Conservation (phyloP, 257 asterid species). For the Nicotiana sylvestris region DNA sequence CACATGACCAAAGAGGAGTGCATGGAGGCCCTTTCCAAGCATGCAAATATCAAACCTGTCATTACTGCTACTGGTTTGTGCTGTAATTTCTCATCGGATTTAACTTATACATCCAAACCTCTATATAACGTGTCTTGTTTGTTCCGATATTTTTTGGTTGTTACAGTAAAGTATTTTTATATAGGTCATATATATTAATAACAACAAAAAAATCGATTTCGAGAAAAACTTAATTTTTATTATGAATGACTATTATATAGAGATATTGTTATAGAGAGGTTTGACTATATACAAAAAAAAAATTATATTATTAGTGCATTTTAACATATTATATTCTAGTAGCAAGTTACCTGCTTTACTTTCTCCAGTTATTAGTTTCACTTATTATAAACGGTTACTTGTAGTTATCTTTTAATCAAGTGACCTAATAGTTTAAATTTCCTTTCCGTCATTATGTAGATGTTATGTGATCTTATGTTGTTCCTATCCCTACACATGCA, state of each 20-base stretch:
- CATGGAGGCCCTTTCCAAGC: slow-evolving; percentile 51
- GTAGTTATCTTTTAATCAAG: no score
- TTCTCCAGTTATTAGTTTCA: not conserved
- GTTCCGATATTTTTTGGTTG: no score
- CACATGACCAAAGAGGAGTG: slow-evolving; percentile 47
- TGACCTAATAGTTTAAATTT: not conserved
- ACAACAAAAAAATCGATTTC: no score
- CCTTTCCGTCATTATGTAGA: not conserved
- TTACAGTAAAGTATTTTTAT: no score
- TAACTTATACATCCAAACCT: not conserved
- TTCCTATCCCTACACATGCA: not conserved
- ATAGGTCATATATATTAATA: no score
- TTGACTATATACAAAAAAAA: rapidly evolving
- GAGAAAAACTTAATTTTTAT: no score
- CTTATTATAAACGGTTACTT: not conserved
- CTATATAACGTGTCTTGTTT: no score
- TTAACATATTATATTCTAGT: not conserved
- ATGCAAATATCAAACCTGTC: slow-evolving; percentile 47
- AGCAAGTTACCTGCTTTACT: not conserved
- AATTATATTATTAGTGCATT: not conserved
- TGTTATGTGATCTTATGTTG: not conserved
- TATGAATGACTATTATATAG: no score
- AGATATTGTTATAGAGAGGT: no score
- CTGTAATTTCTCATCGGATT: not conserved
- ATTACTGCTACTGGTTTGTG: slow-evolving; percentile 47